phyloP scores from a whole-genome alignment of 2,329 filamentous ascomycete genomes.

The Fonsecaea multimorphosa region DNA sequence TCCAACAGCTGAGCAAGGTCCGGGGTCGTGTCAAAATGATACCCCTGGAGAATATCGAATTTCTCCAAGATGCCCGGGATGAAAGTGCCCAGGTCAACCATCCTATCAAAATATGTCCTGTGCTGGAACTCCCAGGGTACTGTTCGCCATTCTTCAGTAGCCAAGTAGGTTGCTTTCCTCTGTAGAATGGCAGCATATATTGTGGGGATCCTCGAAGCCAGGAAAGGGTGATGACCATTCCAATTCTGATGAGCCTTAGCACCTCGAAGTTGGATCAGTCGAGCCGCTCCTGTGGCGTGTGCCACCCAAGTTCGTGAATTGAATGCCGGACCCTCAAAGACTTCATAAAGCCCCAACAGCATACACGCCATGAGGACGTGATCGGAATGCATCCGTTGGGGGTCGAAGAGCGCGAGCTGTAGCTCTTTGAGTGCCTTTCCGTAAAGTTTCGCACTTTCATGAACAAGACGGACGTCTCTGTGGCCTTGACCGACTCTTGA shows the following conservation, averaged over 20 bases:
- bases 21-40: constrained; percentile 13
- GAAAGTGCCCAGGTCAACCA: constrained; percentile 45
- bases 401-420: constrained; percentile 46
- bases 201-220: constrained; percentile 34
- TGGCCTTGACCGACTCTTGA: constrained; percentile 38
- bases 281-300: constrained; percentile 37
- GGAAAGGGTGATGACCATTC: constrained; percentile 34
- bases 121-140: constrained; percentile 44
- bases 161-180: constrained; percentile 43
- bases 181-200: constrained; percentile 35
- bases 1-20: constrained; percentile 20
- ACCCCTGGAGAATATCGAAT: constrained; percentile 39
- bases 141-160: constrained; percentile 45
- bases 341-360: constrained; percentile 46
- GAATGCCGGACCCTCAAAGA: constrained; percentile 34
- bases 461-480: constrained; percentile 39
- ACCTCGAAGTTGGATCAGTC: constrained; percentile 36
- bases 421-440: constrained; percentile 45
- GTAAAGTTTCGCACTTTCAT: constrained; percentile 46
- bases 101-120: constrained; percentile 45
- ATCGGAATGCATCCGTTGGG: constrained; percentile 43
- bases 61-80: constrained; percentile 44
- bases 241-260: constrained; percentile 30
- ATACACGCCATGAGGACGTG: constrained; percentile 48
- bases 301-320: constrained; percentile 36